Base-by-base conservation (phyloP, 257 asterid species). In the Solanum peruvianum region DNA sequence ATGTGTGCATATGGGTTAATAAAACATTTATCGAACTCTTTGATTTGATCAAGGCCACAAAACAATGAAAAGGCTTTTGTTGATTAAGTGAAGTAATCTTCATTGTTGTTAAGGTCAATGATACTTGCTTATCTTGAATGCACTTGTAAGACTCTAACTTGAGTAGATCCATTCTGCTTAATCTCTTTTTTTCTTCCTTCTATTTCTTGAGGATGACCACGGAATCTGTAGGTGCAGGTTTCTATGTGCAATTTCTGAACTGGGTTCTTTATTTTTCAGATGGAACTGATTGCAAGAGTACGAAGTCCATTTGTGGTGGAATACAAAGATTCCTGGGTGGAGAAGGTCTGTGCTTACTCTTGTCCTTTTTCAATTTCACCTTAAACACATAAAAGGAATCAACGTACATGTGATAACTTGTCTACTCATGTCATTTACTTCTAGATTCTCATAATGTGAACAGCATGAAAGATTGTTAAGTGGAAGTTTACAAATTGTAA, bases 261-360 rank as follows among this genome's bases (percentile, higher is more conserved):
- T 87, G 86, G 23, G 49, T 31, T 85, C 83, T 70, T 64, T 60
- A 70, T 84, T 90, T 42, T 92, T 88, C 94, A 97, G 99, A 97
- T 97, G 99, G 99, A 97, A 89, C 99, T 97, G 84, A 97, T 97
- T 33, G 92, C 99, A 66, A 94, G 91, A 90, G 99, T 91, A 47
- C 90, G 89, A 82, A 93, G 92, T 88, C 98, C 96, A 66, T 97
- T 91, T 87, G 94, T 97, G 71, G 99, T 97, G 86, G 99, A 97
- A 87, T 96, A 97, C 93, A 97, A 94, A 93, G 99, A 97, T 91
- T 97, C 99, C 67, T 97, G 99, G 99, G 99, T 97, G 90, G 99
- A 97, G 91, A 96, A 94, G 98, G 99, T 97, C 88, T 11, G 94
- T 73, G 81, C 84, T 60, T 33, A 75, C 44, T 66, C 35, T 47